phyloP scores from a whole-genome alignment of 2,329 filamentous ascomycete species.

The Phyllosticta citribraziliensis region DNA sequence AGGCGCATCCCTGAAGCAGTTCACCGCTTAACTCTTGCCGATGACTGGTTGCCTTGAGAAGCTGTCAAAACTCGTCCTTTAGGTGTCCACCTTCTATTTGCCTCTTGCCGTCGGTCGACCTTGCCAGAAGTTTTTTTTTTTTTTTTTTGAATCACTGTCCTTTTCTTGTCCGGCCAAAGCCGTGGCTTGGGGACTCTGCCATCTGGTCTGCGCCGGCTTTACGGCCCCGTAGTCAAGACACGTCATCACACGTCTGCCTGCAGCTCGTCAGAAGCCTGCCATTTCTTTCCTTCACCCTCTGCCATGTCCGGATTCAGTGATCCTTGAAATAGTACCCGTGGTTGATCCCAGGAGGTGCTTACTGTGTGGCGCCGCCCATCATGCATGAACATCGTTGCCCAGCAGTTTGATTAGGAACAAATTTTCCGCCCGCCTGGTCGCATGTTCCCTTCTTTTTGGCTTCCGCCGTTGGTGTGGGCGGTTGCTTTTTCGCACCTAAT shows the following conservation, averaged over 20 bases:
- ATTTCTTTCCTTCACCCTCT: not conserved
- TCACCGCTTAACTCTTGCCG: constrained; percentile 22
- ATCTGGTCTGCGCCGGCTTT: not conserved
- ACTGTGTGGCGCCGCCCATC: constrained; percentile 15
- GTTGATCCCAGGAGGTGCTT: constrained; percentile 6
- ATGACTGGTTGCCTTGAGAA: constrained; percentile 26
- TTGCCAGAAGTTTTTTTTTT: not conserved
- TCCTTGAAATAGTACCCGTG: not conserved
- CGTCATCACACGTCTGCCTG: constrained; percentile 1
- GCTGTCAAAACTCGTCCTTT: not conserved
- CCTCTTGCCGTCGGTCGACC: not conserved
- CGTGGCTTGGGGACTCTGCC: not conserved
- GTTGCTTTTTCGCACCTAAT: constrained; percentile 1
- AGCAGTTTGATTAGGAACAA: constrained; percentile 12
- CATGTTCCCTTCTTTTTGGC: constrained; percentile 12
- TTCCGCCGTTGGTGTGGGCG: not conserved
- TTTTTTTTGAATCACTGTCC: not conserved
- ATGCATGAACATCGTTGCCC: constrained; percentile 22
- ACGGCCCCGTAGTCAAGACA: not conserved
- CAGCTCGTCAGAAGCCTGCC: not conserved
- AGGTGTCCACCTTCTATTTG: not conserved
- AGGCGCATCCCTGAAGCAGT: constrained; percentile 26
- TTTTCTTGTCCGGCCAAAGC: not conserved
- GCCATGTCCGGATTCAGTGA: not conserved
- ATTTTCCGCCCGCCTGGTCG: constrained; percentile 26